Conservation (phyloP, 2,329 filamentous ascomycete species). For the Fusarium dlaminii region DNA sequence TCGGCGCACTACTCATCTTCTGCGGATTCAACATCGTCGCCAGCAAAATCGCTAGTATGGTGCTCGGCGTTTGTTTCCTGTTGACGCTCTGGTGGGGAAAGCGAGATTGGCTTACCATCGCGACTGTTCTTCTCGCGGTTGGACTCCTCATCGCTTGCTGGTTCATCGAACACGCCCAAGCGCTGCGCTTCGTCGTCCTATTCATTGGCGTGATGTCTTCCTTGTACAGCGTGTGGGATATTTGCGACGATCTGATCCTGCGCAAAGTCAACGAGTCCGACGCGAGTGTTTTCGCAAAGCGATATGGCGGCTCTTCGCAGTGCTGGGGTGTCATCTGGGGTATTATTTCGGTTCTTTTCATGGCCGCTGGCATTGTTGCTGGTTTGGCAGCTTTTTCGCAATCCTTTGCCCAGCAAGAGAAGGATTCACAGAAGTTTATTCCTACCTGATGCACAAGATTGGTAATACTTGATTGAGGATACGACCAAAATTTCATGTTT, state of each 20-base stretch:
- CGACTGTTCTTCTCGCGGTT: slow-evolving; percentile 75
- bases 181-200: slow-evolving; percentile 77
- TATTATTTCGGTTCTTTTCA: slow-evolving; percentile 75
- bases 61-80: slow-evolving; percentile 77
- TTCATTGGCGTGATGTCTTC: slow-evolving; percentile 87
- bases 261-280: slow-evolving; percentile 84
- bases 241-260: slow-evolving; percentile 83
- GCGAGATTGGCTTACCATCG: slow-evolving; percentile 79
- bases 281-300: slow-evolving; percentile 79
- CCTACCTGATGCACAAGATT: slow-evolving; percentile 49
- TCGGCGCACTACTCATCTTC: slow-evolving; percentile 80
- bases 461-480: neutral
- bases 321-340: slow-evolving; percentile 86
- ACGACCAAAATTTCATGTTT: neutral
- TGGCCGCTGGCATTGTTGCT: slow-evolving; percentile 78
- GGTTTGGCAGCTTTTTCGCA: slow-evolving; percentile 81
- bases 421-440: slow-evolving; percentile 75
- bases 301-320: slow-evolving; percentile 80
- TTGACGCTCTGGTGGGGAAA: slow-evolving; percentile 86
- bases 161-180: slow-evolving; percentile 82
- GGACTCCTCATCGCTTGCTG: slow-evolving; percentile 78
- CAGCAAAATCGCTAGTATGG: slow-evolving; percentile 80
- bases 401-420: slow-evolving; percentile 72
- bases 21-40: slow-evolving; percentile 85
- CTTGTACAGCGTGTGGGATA: slow-evolving; percentile 85